Evolutionary conservation across 352 stramenopile species (phyloP), one percentile per base, ranked within the genome.

Genomic region (Phytophthora sp.): DNA sequence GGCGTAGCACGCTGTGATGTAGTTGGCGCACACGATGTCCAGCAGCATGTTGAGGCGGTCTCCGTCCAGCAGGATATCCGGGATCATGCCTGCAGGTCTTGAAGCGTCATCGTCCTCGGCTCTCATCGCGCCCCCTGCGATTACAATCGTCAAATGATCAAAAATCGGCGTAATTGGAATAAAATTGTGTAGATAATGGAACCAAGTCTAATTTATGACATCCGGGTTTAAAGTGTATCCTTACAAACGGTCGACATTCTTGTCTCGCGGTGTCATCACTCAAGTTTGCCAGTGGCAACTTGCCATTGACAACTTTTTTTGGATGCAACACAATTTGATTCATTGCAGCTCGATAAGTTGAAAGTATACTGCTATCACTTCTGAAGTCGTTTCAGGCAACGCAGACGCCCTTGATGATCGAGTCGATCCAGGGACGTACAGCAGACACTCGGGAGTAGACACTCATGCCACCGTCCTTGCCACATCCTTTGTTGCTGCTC

Each of bases 1-100:
- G 20, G 87, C 87, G 66, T 94, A 93, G 56, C 85, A 89, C 21
- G 87, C 87, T 13, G 86, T 95, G 63, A 95, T 84, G 73, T 91
- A 95, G 79, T 95, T 85, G 20, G 80, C 84, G 64, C 84, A 94
- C 62, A 93, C 85, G 36, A 94, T 80, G 61, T 95, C 87, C 44
- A 95, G 80, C 54, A 95, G 69, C 84, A 95, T 90, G 66, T 88
- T 88, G 44, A 95, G 80, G 4, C 84, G 78, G 69, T 95, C 86
- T 35, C 65, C 80, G 54, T 94, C 84, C 51, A 93, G 82, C 49
- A 91, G 57, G 24, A 91, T 77, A 57, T 88, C 80, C 15, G 78
- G 76, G 36, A 89, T 75, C 62, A 78, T 75, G 29, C 66, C 62
- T 20, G 42, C 42, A 24, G 66, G 70, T 12, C 66, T 33, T 38